Conservation (phyloP, 2,329 filamentous ascomycete species). For the Lizonia empirigonia region DNA sequence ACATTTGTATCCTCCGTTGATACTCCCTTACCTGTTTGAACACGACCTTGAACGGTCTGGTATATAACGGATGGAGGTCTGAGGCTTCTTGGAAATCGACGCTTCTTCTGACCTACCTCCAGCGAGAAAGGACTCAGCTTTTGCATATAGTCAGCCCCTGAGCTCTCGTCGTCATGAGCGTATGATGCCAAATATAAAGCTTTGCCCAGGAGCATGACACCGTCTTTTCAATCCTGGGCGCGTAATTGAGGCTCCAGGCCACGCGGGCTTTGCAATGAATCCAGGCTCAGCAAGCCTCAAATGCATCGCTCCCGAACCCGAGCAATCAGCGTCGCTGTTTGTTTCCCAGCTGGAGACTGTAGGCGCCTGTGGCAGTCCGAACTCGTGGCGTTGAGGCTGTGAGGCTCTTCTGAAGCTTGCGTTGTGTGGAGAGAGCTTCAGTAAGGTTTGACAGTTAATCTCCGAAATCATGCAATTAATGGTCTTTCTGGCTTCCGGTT, state of each 20-base stretch:
- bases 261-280: conserved; percentile 4
- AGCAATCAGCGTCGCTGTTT: conserved; percentile 1
- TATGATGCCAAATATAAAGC: neutral
- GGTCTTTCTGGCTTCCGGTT: conserved; percentile 31
- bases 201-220: neutral
- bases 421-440: conserved; percentile 17
- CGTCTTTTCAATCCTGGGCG: neutral
- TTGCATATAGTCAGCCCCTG: neutral
- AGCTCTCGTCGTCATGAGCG: neutral
- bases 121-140: neutral
- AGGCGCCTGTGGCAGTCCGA: conserved; percentile 1
- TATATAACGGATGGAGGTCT: too few species aligned
- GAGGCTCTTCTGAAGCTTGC: conserved; percentile 12
- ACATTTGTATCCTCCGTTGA: too few species aligned
- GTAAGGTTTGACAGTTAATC: conserved; percentile 29
- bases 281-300: neutral
- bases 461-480: conserved; percentile 37
- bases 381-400: conserved; percentile 10
- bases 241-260: conserved; percentile 9
- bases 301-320: neutral
- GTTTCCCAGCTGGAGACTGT: neutral
- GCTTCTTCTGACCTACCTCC: neutral
- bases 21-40: too few species aligned
- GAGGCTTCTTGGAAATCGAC: neutral
- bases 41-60: too few species aligned